Base-by-base conservation (phyloP, 108 stramenopile species). In the Pseudonitzschia multiseries region DNA sequence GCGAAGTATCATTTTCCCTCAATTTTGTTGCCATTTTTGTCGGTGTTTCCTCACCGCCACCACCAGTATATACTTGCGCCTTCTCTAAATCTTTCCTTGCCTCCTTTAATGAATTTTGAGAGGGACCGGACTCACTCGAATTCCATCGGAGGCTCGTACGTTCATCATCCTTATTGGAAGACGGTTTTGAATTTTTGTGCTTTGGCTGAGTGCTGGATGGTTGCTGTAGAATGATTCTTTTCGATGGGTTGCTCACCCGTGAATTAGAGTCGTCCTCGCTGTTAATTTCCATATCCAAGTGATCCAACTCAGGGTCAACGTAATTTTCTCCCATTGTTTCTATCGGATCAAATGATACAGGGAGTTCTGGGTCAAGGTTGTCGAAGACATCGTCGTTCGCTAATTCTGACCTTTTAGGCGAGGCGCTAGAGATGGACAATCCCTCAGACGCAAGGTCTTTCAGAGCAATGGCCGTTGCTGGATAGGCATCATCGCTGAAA, bases 251-350 rank as follows among this genome's bases (percentile, higher is more conserved):
- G 2, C 24, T 22, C 24, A 12, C 24, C 20, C 2, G 13, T 26
- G 21, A 26, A 56, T 56, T 56, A 22, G 42, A 32, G 10, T 68
- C 67, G 14, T 31, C 29, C 0, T 68, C 67, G 46, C 42, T 68
- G 15, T 52, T 29, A 3, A 41, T 70, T 6, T 57, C 31, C 54
- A 57, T 57, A 29, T 56, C 54, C 54, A 70, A 57, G 41, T 70
- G 69, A 70, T 70, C 69, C n/a, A 70, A 56, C 53, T 56, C 54
- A 2, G 69, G 69, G n/a, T 70, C 69, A 57, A 56, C 3, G 43
- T 17, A 67, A 20, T 21, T 41, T 20, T 67, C 66, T 21, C 4
- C 62, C 8, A 48, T 41, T 28, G 42, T 41, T 8, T 8, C 43
- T 22, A 10, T 50, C 9, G 28, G 27, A 21, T 22, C 14, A 26